Evolutionary conservation across 2,329 filamentous ascomycete genomes (phyloP), one percentile per base, ranked within the genome.

Genomic region (Hymenoscyphus albidus): DNA sequence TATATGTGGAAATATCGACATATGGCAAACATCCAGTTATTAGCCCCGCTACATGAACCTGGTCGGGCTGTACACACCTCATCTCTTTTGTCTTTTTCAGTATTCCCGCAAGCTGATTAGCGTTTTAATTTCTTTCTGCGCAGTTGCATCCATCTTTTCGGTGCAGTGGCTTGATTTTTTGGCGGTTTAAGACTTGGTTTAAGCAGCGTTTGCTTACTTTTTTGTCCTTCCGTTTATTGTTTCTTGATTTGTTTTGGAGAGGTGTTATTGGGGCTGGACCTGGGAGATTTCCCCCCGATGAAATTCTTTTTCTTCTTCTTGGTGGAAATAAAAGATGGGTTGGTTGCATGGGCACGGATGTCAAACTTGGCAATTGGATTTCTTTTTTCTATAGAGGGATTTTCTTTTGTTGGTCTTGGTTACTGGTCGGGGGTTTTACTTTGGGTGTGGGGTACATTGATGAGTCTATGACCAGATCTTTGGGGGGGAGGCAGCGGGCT

Each of bases 191-290:
- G 48, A 44, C 22, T 54, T 54, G 10, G 13, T 4, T 54, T 27
- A n/a, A 3, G 18, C 10, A 27, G n/a, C 22, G 48, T 54, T 27
- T 44, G n/a, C 22, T 54, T 54, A 27, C 18, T 27, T 54, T 54
- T 54, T 51, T 27, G 1, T 54, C 22, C 22, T 54, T 54, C 22
- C 5, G 7, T 54, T 27, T 54, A 54, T 54, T 54, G 18, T 54
- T 12, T 22, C 9, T 54, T 54, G 18, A 12, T 27, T 14, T 4
- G 10, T 54, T 22, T 54, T 5, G 22, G 18, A 54, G 13, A 5
- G 48, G 48, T 54, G 48, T 54, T 22, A 54, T 54, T 12, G 48
- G 48, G 18, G 48, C 48, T 54, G 48, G 48, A 22, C 48, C 48
- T 54, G 48, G 48, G 18, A 6, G 12, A 22, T 54, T 54, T 54